A percentile compares a stretch with the other conserved stretches of the same genome.
These are phyloP conservation scores for Claviceps arundinis DNA, from an alignment of 2,329 filamentous ascomycete genomes.

Conservation along the genomic window DNA sequence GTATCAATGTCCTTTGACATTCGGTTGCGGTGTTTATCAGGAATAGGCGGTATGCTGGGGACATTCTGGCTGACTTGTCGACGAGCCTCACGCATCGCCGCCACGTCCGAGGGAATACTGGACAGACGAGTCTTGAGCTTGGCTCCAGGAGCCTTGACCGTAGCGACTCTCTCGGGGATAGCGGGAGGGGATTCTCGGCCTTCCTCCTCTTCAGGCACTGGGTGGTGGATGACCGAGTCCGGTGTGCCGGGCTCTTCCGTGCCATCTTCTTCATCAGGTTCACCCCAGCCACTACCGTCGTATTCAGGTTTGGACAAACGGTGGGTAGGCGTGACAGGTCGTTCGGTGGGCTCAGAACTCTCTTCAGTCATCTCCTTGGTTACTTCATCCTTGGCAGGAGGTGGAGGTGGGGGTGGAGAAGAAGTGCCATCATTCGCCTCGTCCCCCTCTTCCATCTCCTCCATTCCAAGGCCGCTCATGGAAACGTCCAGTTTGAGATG, in stretches of 20 bases:
- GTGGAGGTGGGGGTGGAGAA: neutral
- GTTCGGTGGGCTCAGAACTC: constrained; percentile 22
- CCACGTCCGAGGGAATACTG: constrained; percentile 70
- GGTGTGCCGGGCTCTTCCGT: constrained; percentile 59
- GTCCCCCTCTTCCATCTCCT: neutral
- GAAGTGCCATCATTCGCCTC: neutral
- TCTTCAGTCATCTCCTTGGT: constrained; percentile 20
- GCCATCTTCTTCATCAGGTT: constrained; percentile 36
- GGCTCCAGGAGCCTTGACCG: constrained; percentile 77
- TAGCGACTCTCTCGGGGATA: constrained; percentile 72
- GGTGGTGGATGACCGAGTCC: constrained; percentile 79
- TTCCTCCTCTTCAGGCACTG: constrained; percentile 36
- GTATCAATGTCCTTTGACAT: constrained; percentile 34
- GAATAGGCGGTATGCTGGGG: constrained; percentile 45
- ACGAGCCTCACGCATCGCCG: constrained; percentile 74
- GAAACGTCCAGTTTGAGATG: constrained; percentile 2
- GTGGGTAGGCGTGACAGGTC: constrained; percentile 36
- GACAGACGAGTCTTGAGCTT: constrained; percentile 83
- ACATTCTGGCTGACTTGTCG: constrained; percentile 71
- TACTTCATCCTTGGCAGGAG: neutral
- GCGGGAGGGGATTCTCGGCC: constrained; percentile 43
- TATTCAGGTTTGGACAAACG: constrained; percentile 47
- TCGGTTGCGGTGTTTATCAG: constrained; percentile 44
- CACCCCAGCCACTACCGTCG: constrained; percentile 48
- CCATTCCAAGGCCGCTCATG: constrained; percentile 25